A percentile compares a stretch with the other conserved stretches of the same genome.
Conservation (phyloP, 2,329 filamentous ascomycete genomes). For the Fusarium sublunatum region DNA sequence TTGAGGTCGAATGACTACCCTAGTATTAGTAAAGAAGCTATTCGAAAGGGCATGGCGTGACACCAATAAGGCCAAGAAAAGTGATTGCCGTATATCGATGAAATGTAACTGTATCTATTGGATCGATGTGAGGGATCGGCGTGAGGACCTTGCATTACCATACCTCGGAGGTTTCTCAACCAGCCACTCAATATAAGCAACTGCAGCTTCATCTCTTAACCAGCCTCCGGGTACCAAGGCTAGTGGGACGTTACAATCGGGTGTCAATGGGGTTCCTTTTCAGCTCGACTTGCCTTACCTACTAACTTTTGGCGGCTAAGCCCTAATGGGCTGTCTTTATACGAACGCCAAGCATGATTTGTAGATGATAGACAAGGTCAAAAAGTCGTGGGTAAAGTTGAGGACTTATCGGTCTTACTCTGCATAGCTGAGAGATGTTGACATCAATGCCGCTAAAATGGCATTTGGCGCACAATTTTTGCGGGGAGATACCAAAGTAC, state of each 20-base stretch:
- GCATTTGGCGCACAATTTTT: conserved; percentile 33
- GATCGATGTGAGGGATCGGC: conserved; percentile 12
- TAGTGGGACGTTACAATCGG: conserved; percentile 1
- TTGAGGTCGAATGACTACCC: background rate
- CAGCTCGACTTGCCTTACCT: background rate
- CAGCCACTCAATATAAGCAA: conserved; percentile 8
- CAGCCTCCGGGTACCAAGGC: background rate
- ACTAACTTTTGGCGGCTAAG: conserved; percentile 3
- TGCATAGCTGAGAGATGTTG: conserved; percentile 7
- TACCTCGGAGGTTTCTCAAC: conserved; percentile 8
- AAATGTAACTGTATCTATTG: background rate
- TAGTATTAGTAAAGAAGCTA: conserved; percentile 1
- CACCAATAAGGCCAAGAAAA: background rate
- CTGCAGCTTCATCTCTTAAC: conserved; percentile 12
- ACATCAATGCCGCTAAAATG: conserved; percentile 46
- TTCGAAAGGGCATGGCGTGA: conserved; percentile 8
- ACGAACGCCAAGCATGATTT: too few relatives aligned
- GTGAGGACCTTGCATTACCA: conserved; percentile 9
- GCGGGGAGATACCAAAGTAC: conserved; percentile 16
- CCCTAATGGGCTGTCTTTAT: background rate
- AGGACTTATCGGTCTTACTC: background rate
- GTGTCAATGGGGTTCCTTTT: conserved; percentile 4
- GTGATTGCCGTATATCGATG: background rate
- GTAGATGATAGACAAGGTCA: background rate
- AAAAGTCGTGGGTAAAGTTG: background rate